Evolutionary conservation across 768 basidiomycete genomes (phyloP).

Genomic region (Gyrodon lividus): DNA sequence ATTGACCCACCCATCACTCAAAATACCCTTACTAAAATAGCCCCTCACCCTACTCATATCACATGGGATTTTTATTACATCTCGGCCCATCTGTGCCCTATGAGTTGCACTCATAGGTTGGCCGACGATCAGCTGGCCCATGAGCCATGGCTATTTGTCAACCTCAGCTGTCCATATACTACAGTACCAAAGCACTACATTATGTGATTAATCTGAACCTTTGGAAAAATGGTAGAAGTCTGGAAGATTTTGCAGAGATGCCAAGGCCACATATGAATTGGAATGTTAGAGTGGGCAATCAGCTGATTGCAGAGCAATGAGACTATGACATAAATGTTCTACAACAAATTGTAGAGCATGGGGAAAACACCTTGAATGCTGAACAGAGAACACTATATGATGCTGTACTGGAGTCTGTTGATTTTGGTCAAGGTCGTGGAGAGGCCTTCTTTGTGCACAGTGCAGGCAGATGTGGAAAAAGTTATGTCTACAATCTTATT

Average conservation of each 20-base stretch:
- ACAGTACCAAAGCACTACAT: too few relatives aligned
- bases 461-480: conserved; percentile 44
- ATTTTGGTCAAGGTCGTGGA: conserved; percentile 9
- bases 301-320: conserved; percentile 10
- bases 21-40: too few relatives aligned
- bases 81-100: too few relatives aligned
- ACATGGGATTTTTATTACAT: too few relatives aligned
- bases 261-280: conserved; percentile 15
- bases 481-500: conserved; percentile 41
- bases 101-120: too few relatives aligned
- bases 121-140: too few relatives aligned
- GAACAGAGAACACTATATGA: conserved; percentile 32
- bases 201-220: conserved; percentile 32
- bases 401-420: conserved; percentile 27
- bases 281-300: conserved; percentile 12
- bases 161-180: too few relatives aligned
- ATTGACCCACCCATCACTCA: too few relatives aligned
- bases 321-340: conserved; percentile 7
- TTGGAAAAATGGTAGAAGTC: conserved; percentile 4
- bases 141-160: too few relatives aligned
- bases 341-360: conserved; percentile 2
- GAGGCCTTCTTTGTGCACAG: conserved; percentile 40
- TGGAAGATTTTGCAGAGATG: conserved; percentile 17
- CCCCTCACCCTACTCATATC: too few relatives aligned
- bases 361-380: conserved; percentile 23